Evolutionary conservation across 192 early-diverging fungal genomes (phyloP), one percentile per base, ranked within the genome.

Genomic region (Haplosporangium gracile): DNA sequence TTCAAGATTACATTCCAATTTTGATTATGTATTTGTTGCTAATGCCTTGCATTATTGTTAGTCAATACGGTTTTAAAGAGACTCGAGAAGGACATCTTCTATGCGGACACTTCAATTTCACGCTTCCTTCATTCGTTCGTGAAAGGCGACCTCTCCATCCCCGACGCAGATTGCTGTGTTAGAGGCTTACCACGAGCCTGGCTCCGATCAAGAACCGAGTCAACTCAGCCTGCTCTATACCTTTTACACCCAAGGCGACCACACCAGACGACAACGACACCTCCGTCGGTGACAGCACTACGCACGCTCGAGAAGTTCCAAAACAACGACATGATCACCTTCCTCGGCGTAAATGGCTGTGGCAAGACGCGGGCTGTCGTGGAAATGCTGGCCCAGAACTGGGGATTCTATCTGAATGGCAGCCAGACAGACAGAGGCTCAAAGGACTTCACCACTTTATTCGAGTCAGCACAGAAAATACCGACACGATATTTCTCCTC

Each of bases 401-500:
- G 84, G 79, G 75, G 79, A 51, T 75, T 86, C 84, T 86, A 86
- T n/a, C 29, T 86, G 34, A 81, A 86, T 57, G 84, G 84, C 60
- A 81, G 79, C 63, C 84, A 70, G 75, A 75, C 78, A 0, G 79
- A 80, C 34, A 20, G 76, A 80, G 84, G 79, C 40, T 86, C 79
- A n/a, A 86, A 60, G 84, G 84, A 81, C 32, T 26, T 86, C 69
- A 75, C 75, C 39, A 86, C 79, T 78, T 69, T 86, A 79, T 78
- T 74, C 70, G 49, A 69, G 72, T 74, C 65, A 81, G 74, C 79
- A 74, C 15, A 63, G 65, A 18, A 81, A 70, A 68, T 77, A 65
- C 72, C 75, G 79, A 20, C 53, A 18, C 79, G 79, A 38, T 86
- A 86, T 78, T 68, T 81, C 1, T 78, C 79, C 51, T 86, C 84